Evolutionary conservation across 2,329 filamentous ascomycete species (phyloP).

Genomic region (Fusarium sambucinum): DNA sequence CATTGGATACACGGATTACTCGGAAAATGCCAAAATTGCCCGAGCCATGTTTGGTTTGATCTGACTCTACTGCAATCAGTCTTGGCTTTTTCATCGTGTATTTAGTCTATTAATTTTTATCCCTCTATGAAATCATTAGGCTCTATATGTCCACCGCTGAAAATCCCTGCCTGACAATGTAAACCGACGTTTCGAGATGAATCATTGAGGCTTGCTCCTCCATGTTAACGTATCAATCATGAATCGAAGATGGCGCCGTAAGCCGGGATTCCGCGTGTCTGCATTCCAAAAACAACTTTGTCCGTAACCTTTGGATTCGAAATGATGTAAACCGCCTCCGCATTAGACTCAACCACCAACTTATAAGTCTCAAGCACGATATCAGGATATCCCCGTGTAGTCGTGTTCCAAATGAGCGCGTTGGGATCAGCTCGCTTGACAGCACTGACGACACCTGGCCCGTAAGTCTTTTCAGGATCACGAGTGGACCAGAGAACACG

Average conservation of each 20-base stretch:
- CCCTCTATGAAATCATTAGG: too few relatives aligned
- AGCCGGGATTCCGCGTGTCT: not conserved
- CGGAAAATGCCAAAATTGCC: too few relatives aligned
- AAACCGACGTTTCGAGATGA: too few relatives aligned
- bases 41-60: too few relatives aligned
- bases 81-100: too few relatives aligned
- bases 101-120: too few relatives aligned
- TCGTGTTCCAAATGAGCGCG: constrained; percentile 22
- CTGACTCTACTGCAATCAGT: too few relatives aligned
- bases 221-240: not conserved
- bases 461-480: constrained; percentile 19
- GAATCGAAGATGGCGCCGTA: constrained; percentile 26
- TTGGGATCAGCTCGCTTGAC: constrained; percentile 23
- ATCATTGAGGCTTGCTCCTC: too few relatives aligned
- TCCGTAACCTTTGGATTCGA: constrained; percentile 24
- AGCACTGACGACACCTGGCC: constrained; percentile 1
- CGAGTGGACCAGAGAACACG: constrained; percentile 23
- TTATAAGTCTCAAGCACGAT: constrained; percentile 24
- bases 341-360: constrained; percentile 17
- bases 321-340: constrained; percentile 23
- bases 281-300: constrained; percentile 23
- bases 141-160: too few relatives aligned
- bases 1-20: too few relatives aligned
- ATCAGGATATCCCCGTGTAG: constrained; percentile 16
- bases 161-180: too few relatives aligned